Percentiles rank a stretch among this genome's conserved stretches.
Evolutionary conservation across 2,329 filamentous ascomycete species (phyloP).

Genomic region (Rhynchosporium agropyri): DNA sequence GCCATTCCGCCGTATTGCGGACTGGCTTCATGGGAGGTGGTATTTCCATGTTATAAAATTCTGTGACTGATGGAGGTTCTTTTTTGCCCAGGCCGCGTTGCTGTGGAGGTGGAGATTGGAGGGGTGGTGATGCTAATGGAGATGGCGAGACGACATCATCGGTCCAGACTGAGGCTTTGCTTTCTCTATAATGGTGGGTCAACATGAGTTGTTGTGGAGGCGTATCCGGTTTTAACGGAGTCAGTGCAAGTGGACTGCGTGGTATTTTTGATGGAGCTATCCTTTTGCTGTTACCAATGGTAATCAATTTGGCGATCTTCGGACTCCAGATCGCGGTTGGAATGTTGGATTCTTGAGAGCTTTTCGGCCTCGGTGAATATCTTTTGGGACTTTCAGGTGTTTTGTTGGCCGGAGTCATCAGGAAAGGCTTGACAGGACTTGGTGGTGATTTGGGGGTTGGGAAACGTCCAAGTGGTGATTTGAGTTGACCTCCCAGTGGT

Average conservation of each 20-base stretch:
- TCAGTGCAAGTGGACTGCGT: conserved; percentile 16
- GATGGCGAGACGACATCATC: conserved; percentile 34
- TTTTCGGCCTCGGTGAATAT: not conserved
- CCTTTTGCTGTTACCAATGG: conserved; percentile 1
- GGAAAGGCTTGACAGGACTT: conserved; percentile 17
- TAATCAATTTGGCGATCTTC: conserved; percentile 14
- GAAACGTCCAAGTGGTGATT: conserved; percentile 29
- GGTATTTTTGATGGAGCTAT: conserved; percentile 16
- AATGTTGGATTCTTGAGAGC: conserved; percentile 4
- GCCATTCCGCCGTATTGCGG: conserved; percentile 27
- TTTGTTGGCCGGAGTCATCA: not conserved
- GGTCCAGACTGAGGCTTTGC: conserved; percentile 38
- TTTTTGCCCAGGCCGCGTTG: not conserved
- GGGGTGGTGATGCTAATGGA: conserved; percentile 20
- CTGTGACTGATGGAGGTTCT: not conserved
- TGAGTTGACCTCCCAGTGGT: conserved; percentile 35
- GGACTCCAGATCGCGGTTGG: conserved; percentile 11
- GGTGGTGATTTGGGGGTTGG: conserved; percentile 2
- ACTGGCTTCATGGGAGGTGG: conserved; percentile 19
- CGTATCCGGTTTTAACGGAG: conserved; percentile 11
- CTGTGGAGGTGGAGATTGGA: conserved; percentile 9
- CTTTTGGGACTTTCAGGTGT: not conserved
- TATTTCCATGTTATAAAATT: conserved; percentile 19
- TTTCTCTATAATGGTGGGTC: conserved; percentile 27
- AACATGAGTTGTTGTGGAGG: not conserved